Conservation (phyloP, 2,329 filamentous ascomycete species). For the Ophiostoma triangulosporum region DNA sequence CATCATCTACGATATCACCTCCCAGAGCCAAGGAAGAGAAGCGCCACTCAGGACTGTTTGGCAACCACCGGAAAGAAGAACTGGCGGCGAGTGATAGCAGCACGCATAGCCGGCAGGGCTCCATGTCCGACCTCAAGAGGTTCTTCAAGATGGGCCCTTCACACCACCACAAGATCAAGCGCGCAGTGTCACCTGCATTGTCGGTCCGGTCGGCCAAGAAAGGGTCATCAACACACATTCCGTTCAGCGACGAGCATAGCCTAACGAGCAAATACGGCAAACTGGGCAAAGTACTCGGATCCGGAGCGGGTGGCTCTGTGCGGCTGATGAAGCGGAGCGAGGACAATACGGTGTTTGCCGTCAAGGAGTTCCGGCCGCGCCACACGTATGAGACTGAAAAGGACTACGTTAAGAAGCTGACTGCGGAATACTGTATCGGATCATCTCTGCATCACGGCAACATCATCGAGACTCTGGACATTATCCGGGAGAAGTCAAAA, state of each 20-base stretch:
- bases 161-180: conserved; percentile 53
- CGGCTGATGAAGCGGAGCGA: conserved; percentile 86
- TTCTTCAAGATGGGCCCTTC: conserved; percentile 76
- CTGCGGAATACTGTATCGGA: conserved; percentile 94
- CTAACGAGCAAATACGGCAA: conserved; percentile 88
- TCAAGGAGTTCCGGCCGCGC: conserved; percentile 88
- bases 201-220: conserved; percentile 36
- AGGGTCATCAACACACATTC: conserved; percentile 45
- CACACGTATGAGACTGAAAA: conserved; percentile 89
- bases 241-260: conserved; percentile 89
- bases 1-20: conserved; percentile 36
- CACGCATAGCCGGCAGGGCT: conserved; percentile 49
- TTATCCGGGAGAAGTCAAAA: conserved; percentile 81
- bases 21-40: conserved; percentile 37
- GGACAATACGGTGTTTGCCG: conserved; percentile 87
- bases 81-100: conserved; percentile 31
- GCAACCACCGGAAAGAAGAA: conserved; percentile 18
- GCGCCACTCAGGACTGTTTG: conserved; percentile 32
- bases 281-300: conserved; percentile 83
- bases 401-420: conserved; percentile 96
- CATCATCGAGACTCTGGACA: conserved; percentile 94
- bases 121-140: conserved; percentile 91
- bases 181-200: conserved; percentile 49
- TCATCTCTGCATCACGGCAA: conserved; percentile 96
- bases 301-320: conserved; percentile 88